Evolutionary conservation across 164 flowering plant genomes (phyloP).

Genomic region (Vitis riparia): DNA sequence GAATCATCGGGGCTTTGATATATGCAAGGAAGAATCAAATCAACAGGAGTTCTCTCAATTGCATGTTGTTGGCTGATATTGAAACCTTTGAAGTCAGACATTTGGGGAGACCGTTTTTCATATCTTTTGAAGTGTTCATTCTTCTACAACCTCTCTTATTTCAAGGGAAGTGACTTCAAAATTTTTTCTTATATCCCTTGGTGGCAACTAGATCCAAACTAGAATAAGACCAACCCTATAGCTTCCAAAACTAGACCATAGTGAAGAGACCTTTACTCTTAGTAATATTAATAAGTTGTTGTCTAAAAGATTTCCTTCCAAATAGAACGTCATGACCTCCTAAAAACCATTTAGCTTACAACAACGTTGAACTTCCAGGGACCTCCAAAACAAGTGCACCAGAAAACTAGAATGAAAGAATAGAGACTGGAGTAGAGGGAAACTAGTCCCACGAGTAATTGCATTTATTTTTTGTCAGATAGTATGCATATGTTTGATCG

Average conservation of each 20-base stretch:
- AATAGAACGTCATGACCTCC: slow-evolving; percentile 80
- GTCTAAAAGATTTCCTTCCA: slow-evolving; percentile 87
- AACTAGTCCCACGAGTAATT: no score
- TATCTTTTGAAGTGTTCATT: slow-evolving; percentile 47
- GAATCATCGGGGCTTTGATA: slow-evolving; percentile 90
- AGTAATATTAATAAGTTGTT: slow-evolving; percentile 72
- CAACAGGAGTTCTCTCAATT: slow-evolving; percentile 84
- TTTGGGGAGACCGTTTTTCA: slow-evolving; percentile 34
- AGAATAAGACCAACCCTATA: slow-evolving; percentile 88
- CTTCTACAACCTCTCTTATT: slow-evolving; percentile 94
- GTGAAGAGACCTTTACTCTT: slow-evolving; percentile 63
- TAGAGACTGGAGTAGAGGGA: no score
- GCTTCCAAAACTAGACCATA: slow-evolving; percentile 68
- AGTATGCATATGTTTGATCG: no score
- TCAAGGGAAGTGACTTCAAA: slow-evolving; percentile 57
- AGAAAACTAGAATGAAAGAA: not conserved
- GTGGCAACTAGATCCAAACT: slow-evolving; percentile 21
- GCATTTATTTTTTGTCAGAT: no score
- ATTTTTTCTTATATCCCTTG: slow-evolving; percentile 57
- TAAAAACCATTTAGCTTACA: slow-evolving; percentile 87
- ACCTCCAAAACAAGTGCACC: slow-evolving; percentile 83
- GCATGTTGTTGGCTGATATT: slow-evolving; percentile 44
- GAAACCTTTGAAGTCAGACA: slow-evolving; percentile 38
- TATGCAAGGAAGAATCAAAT: slow-evolving; percentile 82
- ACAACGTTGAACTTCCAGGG: slow-evolving; percentile 76